Percentiles rank a stretch among this genome's conserved stretches.
These are phyloP conservation scores for Exsudoporus frostii DNA, from an alignment of 768 basidiomycete species.

Conservation along the genomic window DNA sequence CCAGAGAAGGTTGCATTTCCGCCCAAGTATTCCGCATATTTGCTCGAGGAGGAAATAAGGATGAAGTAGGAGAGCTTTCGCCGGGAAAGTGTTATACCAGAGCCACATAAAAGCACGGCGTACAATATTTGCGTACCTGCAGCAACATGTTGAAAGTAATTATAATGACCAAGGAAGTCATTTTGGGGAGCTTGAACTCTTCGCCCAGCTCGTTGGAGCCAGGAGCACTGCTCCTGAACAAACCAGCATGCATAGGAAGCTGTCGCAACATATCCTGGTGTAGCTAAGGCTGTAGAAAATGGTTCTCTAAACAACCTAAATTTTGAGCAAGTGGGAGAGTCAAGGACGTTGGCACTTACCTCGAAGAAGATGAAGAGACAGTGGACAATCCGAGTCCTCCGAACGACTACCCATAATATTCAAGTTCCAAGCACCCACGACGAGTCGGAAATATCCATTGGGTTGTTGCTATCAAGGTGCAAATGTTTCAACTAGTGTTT, in stretches of 20 bases:
- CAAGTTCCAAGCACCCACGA: neutral
- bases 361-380: neutral
- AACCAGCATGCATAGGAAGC: neutral
- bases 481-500: neutral
- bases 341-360: neutral
- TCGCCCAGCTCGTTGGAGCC: slow-evolving; percentile 19
- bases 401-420: neutral
- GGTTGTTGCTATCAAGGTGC: neutral
- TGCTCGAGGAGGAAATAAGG: slow-evolving; percentile 61
- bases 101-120: neutral
- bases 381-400: neutral
- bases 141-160: slow-evolving; percentile 41
- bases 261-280: slow-evolving; percentile 7
- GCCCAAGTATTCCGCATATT: slow-evolving; percentile 59
- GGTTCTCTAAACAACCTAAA: neutral
- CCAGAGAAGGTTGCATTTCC: slow-evolving; percentile 67
- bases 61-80: slow-evolving; percentile 63
- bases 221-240: neutral
- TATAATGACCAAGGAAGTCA: slow-evolving; percentile 43
- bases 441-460: neutral
- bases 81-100: neutral
- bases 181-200: slow-evolving; percentile 48
- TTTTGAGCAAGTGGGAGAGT: neutral
- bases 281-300: neutral
- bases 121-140: slow-evolving; percentile 40